Evolutionary conservation across 306 rosid genomes (phyloP).

Genomic region (Oemleria cerasiformis): DNA sequence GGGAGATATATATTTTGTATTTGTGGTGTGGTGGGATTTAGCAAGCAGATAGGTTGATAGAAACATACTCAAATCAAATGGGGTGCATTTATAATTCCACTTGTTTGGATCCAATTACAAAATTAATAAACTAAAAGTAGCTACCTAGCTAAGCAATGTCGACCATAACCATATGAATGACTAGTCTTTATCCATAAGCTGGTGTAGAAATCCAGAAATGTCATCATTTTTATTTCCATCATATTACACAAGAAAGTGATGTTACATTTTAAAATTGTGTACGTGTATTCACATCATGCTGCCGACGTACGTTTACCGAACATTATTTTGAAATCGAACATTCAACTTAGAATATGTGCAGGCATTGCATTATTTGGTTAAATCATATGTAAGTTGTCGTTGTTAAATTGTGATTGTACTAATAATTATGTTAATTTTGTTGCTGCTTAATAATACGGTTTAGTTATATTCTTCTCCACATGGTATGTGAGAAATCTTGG

Average conservation of each 20-base stretch:
- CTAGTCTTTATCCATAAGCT: background rate
- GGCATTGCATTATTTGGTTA: slow-evolving; percentile 32
- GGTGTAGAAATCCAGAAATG: background rate
- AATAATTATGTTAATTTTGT: no score
- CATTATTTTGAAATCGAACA: background rate
- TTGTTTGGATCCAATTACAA: background rate
- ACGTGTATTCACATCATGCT: no score
- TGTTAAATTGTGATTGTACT: no score
- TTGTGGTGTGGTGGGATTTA: no score
- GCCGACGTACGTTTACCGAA: no score
- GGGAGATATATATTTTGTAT: no score
- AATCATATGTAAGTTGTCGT: slow-evolving; percentile 16
- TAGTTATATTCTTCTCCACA: no score
- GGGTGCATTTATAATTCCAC: background rate
- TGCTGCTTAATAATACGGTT: no score
- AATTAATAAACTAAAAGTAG: background rate
- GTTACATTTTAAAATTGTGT: no score
- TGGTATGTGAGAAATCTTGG: no score
- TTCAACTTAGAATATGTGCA: background rate
- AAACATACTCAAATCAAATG: background rate
- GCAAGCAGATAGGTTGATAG: no score
- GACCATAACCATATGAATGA: background rate
- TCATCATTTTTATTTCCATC: slow-evolving; percentile 2
- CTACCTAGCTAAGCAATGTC: background rate
- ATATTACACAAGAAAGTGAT: background rate